A percentile compares a stretch with the other conserved stretches of the same genome.
Evolutionary conservation across 2,329 filamentous ascomycete species (phyloP).

Genomic region (Pyrenophora tritici-repentis): DNA sequence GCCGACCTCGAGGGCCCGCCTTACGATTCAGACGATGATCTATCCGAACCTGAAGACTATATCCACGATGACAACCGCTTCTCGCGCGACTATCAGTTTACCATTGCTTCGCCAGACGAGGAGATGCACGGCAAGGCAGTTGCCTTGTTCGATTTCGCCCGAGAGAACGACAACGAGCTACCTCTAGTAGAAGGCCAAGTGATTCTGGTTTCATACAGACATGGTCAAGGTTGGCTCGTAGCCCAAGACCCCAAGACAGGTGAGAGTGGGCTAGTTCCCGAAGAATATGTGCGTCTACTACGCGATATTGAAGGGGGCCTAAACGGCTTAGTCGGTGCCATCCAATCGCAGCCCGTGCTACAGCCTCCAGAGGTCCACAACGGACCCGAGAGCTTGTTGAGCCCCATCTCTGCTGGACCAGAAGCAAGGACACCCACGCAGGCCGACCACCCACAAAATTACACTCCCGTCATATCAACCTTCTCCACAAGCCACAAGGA

Average conservation of each 20-base stretch:
- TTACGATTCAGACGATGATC: constrained; percentile 56
- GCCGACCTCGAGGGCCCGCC: constrained; percentile 47
- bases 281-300: constrained; percentile 91
- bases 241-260: constrained; percentile 93
- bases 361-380: constrained; percentile 23
- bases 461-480: constrained; percentile 55
- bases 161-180: constrained; percentile 96
- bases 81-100: constrained; percentile 91
- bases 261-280: constrained; percentile 92
- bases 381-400: constrained; percentile 38
- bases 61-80: constrained; percentile 73
- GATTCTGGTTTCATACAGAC: constrained; percentile 93
- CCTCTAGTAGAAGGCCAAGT: constrained; percentile 92
- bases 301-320: constrained; percentile 92
- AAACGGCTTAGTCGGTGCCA: constrained; percentile 47
- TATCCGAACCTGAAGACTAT: constrained; percentile 55
- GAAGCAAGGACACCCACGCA: constrained; percentile 50
- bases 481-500: constrained; percentile 59
- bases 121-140: constrained; percentile 98
- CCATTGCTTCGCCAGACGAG: constrained; percentile 91
- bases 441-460: constrained; percentile 40
- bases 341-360: constrained; percentile 20
- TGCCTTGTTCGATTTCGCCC: constrained; percentile 90
- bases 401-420: constrained; percentile 39
- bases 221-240: constrained; percentile 96